Evolutionary conservation across 1,284 basidiomycete genomes (phyloP).

Genomic region (Ceratobasidium sp.): DNA sequence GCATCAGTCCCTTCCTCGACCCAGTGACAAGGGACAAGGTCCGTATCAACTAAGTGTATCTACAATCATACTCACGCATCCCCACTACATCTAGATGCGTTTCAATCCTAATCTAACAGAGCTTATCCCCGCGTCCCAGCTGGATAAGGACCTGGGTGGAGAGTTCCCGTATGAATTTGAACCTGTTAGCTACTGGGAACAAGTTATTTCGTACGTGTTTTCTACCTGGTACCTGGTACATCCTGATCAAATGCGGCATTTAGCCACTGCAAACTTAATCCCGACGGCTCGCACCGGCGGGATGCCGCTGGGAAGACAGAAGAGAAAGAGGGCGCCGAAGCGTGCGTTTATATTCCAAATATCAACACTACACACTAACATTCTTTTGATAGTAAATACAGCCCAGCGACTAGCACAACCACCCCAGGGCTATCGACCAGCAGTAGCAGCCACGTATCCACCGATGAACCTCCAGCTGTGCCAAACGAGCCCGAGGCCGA

Average conservation of each 20-base stretch:
- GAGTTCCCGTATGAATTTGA: slow-evolving; percentile 80
- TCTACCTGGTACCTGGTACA: background rate
- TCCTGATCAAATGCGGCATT: background rate
- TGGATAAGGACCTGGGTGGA: slow-evolving; percentile 80
- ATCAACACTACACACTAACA: background rate
- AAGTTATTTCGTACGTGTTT: slow-evolving; percentile 66
- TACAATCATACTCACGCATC: slow-evolving; percentile 5
- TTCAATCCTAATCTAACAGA: slow-evolving; percentile 86
- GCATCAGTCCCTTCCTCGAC: slow-evolving; percentile 87
- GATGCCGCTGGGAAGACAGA: background rate
- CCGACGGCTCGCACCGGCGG: slow-evolving; percentile 23
- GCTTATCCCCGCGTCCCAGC: slow-evolving; percentile 75
- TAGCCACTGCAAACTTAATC: slow-evolving; percentile 29
- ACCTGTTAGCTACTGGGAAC: slow-evolving; percentile 78
- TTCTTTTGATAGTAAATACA: background rate
- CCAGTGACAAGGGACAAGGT: slow-evolving; percentile 91
- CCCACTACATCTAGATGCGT: slow-evolving; percentile 63
- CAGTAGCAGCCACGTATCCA: slow-evolving; percentile 13
- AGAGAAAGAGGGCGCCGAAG: background rate
- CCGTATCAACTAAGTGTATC: slow-evolving; percentile 41
- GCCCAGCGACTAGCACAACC: background rate
- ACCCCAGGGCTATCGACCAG: slow-evolving; percentile 8
- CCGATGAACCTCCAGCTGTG: background rate
- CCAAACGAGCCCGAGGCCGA: background rate
- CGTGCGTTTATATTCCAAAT: background rate